phyloP scores from a whole-genome alignment of 139 green algal species.

The Micractinium conductrix region DNA sequence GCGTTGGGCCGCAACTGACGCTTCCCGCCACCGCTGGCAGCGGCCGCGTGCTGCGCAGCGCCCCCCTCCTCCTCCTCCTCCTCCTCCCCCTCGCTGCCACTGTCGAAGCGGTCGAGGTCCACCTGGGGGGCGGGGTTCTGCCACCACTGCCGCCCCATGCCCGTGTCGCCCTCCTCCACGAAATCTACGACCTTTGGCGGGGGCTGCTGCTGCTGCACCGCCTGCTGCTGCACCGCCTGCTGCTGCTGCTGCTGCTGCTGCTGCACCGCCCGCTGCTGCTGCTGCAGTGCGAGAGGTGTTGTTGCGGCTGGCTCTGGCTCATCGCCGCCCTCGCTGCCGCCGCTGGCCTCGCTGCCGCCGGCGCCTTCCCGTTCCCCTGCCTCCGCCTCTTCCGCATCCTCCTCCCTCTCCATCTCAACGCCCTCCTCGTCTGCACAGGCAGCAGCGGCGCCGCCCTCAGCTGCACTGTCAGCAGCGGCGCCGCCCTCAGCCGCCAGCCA shows the following conservation, averaged over 20 bases:
- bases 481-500: background rate
- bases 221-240: background rate
- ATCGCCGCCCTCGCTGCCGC: background rate
- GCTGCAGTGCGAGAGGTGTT: background rate
- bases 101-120: slow-evolving; percentile 42
- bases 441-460: background rate
- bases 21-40: background rate
- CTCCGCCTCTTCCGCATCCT: background rate
- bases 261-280: background rate
- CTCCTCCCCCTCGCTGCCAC: slow-evolving; percentile 30
- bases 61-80: background rate
- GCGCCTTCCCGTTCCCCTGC: background rate
- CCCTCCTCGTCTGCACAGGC: background rate
- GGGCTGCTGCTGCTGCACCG: background rate
- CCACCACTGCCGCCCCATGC: background rate
- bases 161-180: background rate
- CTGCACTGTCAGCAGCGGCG: background rate
- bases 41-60: background rate
- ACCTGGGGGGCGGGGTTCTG: background rate
- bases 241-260: background rate
- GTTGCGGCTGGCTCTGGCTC: background rate
- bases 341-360: background rate
- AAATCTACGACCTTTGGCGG: slow-evolving; percentile 2
- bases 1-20: background rate
- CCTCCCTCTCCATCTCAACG: background rate